These are phyloP conservation scores for Plasmodium coatneyi DNA, from an alignment of 169 alveolate species.

Conservation along the genomic window DNA sequence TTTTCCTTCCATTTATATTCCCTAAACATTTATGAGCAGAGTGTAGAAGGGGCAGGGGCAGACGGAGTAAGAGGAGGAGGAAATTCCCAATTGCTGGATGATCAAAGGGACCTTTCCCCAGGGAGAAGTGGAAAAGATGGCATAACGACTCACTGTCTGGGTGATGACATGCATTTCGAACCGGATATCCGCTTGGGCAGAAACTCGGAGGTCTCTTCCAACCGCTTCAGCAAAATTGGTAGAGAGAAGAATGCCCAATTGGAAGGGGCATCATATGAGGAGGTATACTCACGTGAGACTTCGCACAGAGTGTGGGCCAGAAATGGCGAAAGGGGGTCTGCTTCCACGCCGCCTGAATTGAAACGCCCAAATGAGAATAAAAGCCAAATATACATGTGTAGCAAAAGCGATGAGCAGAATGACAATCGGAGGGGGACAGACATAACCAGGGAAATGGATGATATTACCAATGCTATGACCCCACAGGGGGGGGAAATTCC, in stretches of 20 bases:
- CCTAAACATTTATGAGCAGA: conserved; percentile 31
- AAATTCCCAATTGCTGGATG: background rate
- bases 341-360: background rate
- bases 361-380: background rate
- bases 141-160: background rate
- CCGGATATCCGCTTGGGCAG: background rate
- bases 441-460: background rate
- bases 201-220: background rate
- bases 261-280: background rate
- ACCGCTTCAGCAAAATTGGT: background rate
- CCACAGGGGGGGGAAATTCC: background rate
- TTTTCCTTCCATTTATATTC: conserved; percentile 16
- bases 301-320: background rate
- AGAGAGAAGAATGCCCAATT: background rate
- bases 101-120: background rate
- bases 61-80: background rate
- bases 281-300: background rate
- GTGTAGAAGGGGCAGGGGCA: background rate
- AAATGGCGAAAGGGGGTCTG: background rate
- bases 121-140: background rate
- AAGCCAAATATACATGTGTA: background rate
- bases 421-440: background rate
- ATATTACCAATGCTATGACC: background rate
- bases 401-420: background rate
- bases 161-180: background rate